Conservation (phyloP, 179 eudicot genomes). For the Gypsophila paniculata region DNA sequence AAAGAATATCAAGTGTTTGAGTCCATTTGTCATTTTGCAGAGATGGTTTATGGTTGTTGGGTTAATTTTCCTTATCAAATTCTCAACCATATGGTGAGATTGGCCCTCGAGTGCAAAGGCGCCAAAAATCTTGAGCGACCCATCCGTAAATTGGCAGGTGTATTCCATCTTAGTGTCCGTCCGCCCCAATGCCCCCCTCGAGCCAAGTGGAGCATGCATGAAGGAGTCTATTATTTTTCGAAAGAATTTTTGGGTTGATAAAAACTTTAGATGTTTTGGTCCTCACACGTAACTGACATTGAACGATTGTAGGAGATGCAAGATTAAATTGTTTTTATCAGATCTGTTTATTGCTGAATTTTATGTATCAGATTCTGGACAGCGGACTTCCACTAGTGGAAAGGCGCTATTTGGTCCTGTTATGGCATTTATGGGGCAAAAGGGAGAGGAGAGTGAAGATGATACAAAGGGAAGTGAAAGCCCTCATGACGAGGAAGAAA, state of each 20-base stretch:
- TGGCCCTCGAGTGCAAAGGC: too few relatives aligned
- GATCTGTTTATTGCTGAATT: constrained; percentile 13
- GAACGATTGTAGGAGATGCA: background rate
- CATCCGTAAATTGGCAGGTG: too few relatives aligned
- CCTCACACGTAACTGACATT: background rate
- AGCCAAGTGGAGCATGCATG: too few relatives aligned
- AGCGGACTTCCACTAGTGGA: constrained; percentile 55
- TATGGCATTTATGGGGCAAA: constrained; percentile 65
- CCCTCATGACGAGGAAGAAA: constrained; percentile 18
- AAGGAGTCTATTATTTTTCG: too few relatives aligned
- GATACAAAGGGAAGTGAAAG: constrained; percentile 32
- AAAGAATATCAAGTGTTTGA: too few relatives aligned
- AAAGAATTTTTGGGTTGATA: too few relatives aligned
- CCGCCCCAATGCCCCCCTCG: too few relatives aligned
- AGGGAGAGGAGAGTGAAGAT: constrained; percentile 41
- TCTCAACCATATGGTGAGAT: background rate
- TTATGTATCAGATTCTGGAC: constrained; percentile 43
- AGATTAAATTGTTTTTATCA: constrained; percentile 1
- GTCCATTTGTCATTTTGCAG: background rate
- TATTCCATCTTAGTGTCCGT: too few relatives aligned
- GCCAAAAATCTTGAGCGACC: too few relatives aligned
- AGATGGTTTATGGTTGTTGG: background rate
- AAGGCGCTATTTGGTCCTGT: constrained; percentile 58
- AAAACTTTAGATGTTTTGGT: too few relatives aligned
- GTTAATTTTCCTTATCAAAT: background rate